Evolutionary conservation across 805 yeast species (phyloP), one percentile per base, ranked within the genome.

Genomic region (Saccharomyces eubayanus): DNA sequence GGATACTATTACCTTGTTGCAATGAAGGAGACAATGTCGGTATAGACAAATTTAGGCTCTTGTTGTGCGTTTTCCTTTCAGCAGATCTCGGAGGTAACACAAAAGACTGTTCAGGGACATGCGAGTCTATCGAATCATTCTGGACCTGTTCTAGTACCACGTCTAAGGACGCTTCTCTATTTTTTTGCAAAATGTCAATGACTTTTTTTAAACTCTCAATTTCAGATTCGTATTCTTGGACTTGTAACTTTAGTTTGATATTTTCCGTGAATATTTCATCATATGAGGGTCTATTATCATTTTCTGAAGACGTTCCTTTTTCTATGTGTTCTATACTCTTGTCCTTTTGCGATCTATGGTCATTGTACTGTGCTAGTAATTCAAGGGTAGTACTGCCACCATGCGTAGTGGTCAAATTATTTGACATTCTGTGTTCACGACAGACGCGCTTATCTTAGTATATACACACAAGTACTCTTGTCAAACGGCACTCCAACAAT

Each of bases 321-420:
- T 67, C 71, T 28, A 66, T 61, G 43, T 63, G 58, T 24, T 66
- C 68, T 12, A 66, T 57, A 3, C 57, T 55, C 48, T 59, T 66
- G 46, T 67, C 70, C 53, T 62, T 61, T 51, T 65, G 63, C 12
- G 58, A 55, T 14, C 59, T 62, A 47, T 66, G 66, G 51, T 66
- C 59, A 55, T 68, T 58, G 52, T 66, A 68, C 53, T 66, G 63
- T 14, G 64, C 64, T 41, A 68, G 48, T 16, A 67, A 55, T 53
- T 66, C 65, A 46, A 67, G 46, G 14, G 70, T 63, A 99, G 99
- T 31, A 77, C 94, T 40, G 96, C 96, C 48, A 62, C 65, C 6
- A 59, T 62, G 43, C 8, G 43, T 36, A 16, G 43, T 16, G 3
- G 43, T 16, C 12, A 36, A 6, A 36, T 36, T 36, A 16, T 36